phyloP scores from a whole-genome alignment of 2,329 filamentous ascomycete genomes.

The Periconia digitata region DNA sequence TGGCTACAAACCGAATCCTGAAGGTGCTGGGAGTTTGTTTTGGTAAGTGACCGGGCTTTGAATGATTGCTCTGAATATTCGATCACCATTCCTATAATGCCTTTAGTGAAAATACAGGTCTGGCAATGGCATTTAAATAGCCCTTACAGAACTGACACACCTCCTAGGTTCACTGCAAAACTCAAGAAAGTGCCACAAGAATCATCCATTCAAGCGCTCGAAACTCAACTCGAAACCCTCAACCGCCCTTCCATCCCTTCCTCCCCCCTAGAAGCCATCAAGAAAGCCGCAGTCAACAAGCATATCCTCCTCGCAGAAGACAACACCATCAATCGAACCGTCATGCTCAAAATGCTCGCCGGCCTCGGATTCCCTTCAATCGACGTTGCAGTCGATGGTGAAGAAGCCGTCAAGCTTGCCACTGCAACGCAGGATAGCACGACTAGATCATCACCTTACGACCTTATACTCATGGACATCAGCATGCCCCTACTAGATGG shows the following conservation, averaged over 20 bases:
- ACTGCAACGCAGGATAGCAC: neutral
- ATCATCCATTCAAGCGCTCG: constrained; percentile 12
- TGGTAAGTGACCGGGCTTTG: constrained; percentile 23
- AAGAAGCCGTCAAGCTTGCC: constrained; percentile 41
- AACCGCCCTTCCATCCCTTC: constrained; percentile 10
- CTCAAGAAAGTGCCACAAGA: constrained; percentile 33
- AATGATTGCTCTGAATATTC: constrained; percentile 48
- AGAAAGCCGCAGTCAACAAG: constrained; percentile 20
- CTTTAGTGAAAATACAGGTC: neutral
- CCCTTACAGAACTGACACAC: constrained; percentile 2
- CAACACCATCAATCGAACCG: constrained; percentile 51
- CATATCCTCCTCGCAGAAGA: constrained; percentile 50
- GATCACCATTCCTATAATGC: neutral
- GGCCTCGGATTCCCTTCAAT: constrained; percentile 37
- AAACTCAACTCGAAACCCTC: constrained; percentile 13
- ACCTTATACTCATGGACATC: constrained; percentile 40
- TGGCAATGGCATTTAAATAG: too few species aligned
- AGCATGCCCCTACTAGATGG: constrained; percentile 40
- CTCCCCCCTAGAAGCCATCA: constrained; percentile 24
- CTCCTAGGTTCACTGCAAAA: constrained; percentile 54
- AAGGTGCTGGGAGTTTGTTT: constrained; percentile 49
- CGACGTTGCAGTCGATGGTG: constrained; percentile 45
- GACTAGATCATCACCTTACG: constrained; percentile 24
- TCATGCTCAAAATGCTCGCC: constrained; percentile 51
- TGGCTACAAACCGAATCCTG: constrained; percentile 51